phyloP scores from a whole-genome alignment of 495 filamentous ascomycete genomes.

The Amniculicola lignicola region DNA sequence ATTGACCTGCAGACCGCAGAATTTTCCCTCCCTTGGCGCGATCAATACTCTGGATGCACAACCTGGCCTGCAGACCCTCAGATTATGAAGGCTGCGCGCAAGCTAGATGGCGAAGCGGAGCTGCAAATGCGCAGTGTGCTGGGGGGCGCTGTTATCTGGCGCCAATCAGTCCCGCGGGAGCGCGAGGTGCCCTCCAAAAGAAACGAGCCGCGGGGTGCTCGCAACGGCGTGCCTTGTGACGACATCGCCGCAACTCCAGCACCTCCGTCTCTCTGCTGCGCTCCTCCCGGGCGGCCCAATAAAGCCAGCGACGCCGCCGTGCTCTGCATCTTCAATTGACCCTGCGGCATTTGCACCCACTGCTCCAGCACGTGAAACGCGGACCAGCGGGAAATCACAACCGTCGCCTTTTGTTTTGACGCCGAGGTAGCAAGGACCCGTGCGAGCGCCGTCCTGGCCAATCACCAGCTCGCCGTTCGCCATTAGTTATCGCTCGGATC shows the following conservation, averaged over 20 bases:
- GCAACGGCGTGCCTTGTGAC: constrained; percentile 5
- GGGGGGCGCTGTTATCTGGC: constrained; percentile 6
- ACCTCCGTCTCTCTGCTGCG: neutral
- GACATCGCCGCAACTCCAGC: constrained; percentile 4
- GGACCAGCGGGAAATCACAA: constrained; percentile 32
- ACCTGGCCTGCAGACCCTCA: constrained; percentile 16
- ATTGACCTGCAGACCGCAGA: constrained; percentile 24
- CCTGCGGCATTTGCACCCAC: constrained; percentile 18
- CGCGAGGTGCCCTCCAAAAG: constrained; percentile 14
- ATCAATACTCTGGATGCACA: too few relatives aligned
- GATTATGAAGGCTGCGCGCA: too few relatives aligned
- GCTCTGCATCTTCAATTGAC: neutral
- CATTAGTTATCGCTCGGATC: constrained; percentile 27
- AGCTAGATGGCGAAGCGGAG: too few relatives aligned
- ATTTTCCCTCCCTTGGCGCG: constrained; percentile 22
- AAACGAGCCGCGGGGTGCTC: constrained; percentile 8
- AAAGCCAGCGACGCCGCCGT: neutral
- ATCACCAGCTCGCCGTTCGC: constrained; percentile 10
- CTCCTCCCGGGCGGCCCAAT: neutral
- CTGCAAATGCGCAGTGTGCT: neutral
- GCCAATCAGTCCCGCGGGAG: constrained; percentile 11
- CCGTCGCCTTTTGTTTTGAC: constrained; percentile 30
- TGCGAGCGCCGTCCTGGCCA: constrained; percentile 15
- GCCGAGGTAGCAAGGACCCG: constrained; percentile 21
- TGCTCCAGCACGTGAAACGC: constrained; percentile 24